Evolutionary conservation across 208 protist species (phyloP).

Genomic region (Trypanosoma scelopori): DNA sequence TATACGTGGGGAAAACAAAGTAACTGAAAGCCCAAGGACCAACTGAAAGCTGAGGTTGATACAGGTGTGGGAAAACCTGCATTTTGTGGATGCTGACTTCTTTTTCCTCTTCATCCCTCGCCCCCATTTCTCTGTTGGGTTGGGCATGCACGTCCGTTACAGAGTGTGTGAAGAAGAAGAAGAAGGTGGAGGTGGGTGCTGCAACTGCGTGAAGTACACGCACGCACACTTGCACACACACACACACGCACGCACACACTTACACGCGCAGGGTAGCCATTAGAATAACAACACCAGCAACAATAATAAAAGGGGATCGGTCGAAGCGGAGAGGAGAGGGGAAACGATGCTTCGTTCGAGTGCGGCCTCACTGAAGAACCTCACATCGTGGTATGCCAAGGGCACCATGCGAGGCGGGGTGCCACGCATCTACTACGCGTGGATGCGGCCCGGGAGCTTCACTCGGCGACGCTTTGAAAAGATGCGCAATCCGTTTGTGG

Average conservation of each 20-base stretch:
- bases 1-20: too few relatives aligned
- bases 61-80: too few relatives aligned
- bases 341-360: slow-evolving; percentile 55
- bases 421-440: slow-evolving; percentile 92
- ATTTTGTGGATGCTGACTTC: neutral
- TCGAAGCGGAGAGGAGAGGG: neutral
- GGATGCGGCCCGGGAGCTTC: slow-evolving; percentile 91
- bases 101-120: slow-evolving; percentile 1
- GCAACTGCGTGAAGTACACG: neutral
- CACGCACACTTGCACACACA: neutral
- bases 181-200: too few relatives aligned
- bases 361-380: slow-evolving; percentile 57
- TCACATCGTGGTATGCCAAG: slow-evolving; percentile 86
- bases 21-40: too few relatives aligned
- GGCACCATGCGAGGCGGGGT: slow-evolving; percentile 91
- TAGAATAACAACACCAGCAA: too few relatives aligned
- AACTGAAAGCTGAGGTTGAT: too few relatives aligned
- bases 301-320: neutral
- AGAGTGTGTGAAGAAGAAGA: too few relatives aligned
- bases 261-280: too few relatives aligned
- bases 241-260: neutral
- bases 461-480: slow-evolving; percentile 92
- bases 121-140: slow-evolving; percentile 4
- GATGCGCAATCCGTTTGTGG: slow-evolving; percentile 93
- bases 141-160: slow-evolving; percentile 15